These are phyloP conservation scores for Fomitopsis pinicola DNA, from an alignment of 1,284 basidiomycete genomes.

Conservation along the genomic window DNA sequence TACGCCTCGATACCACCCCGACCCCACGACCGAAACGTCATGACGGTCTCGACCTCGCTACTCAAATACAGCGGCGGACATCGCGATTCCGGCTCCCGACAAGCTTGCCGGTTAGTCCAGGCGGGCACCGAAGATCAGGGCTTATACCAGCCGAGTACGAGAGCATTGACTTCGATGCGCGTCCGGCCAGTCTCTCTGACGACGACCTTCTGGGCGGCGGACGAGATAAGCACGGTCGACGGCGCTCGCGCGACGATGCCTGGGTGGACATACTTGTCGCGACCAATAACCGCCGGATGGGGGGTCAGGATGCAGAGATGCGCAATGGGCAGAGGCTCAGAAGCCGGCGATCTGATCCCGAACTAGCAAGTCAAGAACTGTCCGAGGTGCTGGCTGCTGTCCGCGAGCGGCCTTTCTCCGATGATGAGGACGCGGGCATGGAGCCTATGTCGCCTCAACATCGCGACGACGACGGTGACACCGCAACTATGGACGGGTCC, in stretches of 20 bases:
- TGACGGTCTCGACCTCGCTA: constrained; percentile 14
- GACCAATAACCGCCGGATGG: constrained; percentile 53
- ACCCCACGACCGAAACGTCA: constrained; percentile 5
- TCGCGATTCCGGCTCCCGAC: constrained; percentile 56
- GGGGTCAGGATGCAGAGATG: constrained; percentile 51
- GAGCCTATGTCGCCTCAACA: constrained; percentile 26
- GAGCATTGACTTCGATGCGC: constrained; percentile 69
- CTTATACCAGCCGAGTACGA: constrained; percentile 63
- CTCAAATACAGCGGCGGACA: constrained; percentile 22
- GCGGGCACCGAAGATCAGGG: constrained; percentile 35
- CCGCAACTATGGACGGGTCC: constrained; percentile 20
- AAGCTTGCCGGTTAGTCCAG: constrained; percentile 47
- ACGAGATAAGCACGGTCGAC: constrained; percentile 41
- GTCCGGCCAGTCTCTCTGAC: constrained; percentile 62
- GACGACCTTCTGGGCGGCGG: constrained; percentile 42
- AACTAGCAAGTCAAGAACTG: constrained; percentile 66
- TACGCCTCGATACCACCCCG: constrained; percentile 14
- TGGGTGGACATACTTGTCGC: constrained; percentile 86
- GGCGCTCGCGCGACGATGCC: constrained; percentile 62
- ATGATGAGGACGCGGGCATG: constrained; percentile 39
- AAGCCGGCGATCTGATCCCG: constrained; percentile 54
- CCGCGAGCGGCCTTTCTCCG: constrained; percentile 47
- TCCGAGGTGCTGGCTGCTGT: constrained; percentile 66
- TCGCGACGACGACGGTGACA: constrained; percentile 12
- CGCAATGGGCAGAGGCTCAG: constrained; percentile 28